Evolutionary conservation across 129 eudicot species (phyloP).

Genomic region (Chrysanthemum makinoi): DNA sequence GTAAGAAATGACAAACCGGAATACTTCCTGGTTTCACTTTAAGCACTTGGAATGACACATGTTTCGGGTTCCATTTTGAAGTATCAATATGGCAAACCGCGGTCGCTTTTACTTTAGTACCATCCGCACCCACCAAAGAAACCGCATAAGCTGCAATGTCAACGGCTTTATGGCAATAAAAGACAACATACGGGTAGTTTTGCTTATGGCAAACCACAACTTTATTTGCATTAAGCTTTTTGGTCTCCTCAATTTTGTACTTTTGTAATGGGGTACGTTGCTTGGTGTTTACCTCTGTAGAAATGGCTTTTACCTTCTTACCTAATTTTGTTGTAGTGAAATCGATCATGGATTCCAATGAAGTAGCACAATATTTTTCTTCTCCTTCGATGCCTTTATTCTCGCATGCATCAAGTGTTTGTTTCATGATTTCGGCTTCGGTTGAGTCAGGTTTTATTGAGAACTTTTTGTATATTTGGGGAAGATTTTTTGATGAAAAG

Average conservation of each 20-base stretch:
- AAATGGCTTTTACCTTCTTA: too few species aligned
- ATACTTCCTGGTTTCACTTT: slow-evolving; percentile 67
- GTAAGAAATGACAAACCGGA: slow-evolving; percentile 74
- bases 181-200: slow-evolving; percentile 48
- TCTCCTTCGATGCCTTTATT: slow-evolving; percentile 36
- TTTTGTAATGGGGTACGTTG: slow-evolving; percentile 24
- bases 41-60: slow-evolving; percentile 65
- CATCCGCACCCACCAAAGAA: slow-evolving; percentile 36
- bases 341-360: slow-evolving; percentile 52
- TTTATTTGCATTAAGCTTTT: slow-evolving; percentile 20
- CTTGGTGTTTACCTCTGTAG: slow-evolving; percentile 32
- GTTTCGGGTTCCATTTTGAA: slow-evolving; percentile 57
- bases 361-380: slow-evolving; percentile 45
- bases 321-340: slow-evolving; percentile 40
- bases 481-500: slow-evolving; percentile 37
- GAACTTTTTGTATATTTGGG: slow-evolving; percentile 28
- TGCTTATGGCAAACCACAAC: slow-evolving; percentile 53
- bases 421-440: slow-evolving; percentile 33
- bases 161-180: slow-evolving; percentile 43
- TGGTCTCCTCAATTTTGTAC: slow-evolving; percentile 23
- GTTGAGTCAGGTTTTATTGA: slow-evolving; percentile 27
- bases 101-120: slow-evolving; percentile 40
- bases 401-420: slow-evolving; percentile 40
- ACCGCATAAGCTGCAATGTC: slow-evolving; percentile 33
- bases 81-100: slow-evolving; percentile 51